These are phyloP conservation scores for Tetracladium maxilliforme DNA, from an alignment of 2,329 filamentous ascomycete species.

Conservation along the genomic window DNA sequence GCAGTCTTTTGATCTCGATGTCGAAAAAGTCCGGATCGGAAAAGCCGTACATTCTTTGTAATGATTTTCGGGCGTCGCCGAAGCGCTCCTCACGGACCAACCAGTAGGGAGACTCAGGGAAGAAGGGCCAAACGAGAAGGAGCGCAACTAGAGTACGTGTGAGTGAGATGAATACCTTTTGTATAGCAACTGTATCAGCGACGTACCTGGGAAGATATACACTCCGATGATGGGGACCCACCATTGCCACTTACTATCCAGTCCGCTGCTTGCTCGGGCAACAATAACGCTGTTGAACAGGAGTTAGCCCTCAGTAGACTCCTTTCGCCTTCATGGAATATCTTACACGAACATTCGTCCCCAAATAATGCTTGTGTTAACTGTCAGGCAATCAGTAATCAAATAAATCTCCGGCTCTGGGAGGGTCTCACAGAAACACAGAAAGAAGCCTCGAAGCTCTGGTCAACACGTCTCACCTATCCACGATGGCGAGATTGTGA, in stretches of 20 bases:
- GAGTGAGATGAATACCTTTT: constrained; percentile 2
- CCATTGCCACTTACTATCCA: constrained; percentile 15
- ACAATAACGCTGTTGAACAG: constrained; percentile 7
- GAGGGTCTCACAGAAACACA: too few relatives aligned
- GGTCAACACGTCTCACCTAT: constrained; percentile 20
- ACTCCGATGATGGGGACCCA: constrained; percentile 14
- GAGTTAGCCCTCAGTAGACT: not conserved
- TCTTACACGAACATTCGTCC: constrained; percentile 14
- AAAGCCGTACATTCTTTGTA: constrained; percentile 17
- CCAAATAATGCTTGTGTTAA: constrained; percentile 20
- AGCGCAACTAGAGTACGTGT: constrained; percentile 13
- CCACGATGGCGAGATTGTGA: constrained; percentile 19
- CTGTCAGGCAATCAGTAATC: too few relatives aligned
- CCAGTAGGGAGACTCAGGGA: constrained; percentile 27
- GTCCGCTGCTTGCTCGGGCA: constrained; percentile 7
- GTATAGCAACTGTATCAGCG: constrained; percentile 2
- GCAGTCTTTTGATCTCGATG: constrained; percentile 17
- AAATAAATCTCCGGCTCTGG: too few relatives aligned
- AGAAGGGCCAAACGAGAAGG: constrained; percentile 16
- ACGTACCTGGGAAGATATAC: constrained; percentile 16
- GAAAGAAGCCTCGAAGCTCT: constrained; percentile 20
- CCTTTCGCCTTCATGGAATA: not conserved
- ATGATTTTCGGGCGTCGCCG: constrained; percentile 14
- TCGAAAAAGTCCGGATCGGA: constrained; percentile 13
- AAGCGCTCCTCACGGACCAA: constrained; percentile 17